Evolutionary conservation across 257 asterid genomes (phyloP), one percentile per base, ranked within the genome.

Genomic region (Primulina huaijiensis): DNA sequence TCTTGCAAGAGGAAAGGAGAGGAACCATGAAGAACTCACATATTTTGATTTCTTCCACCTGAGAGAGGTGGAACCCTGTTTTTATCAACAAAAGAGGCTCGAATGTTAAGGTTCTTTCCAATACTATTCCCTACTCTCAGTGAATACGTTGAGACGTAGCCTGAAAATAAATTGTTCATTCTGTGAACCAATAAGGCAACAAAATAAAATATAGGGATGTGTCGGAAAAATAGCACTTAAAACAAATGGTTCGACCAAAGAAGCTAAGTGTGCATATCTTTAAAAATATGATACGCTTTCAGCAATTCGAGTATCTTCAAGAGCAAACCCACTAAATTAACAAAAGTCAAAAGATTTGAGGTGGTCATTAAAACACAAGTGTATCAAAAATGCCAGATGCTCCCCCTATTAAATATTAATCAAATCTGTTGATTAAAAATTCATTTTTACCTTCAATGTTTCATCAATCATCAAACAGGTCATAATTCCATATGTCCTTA

Each of bases 101-200:
- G 81, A 72, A 67, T 65, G 76, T 79, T 79, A 62, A 66, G 61
- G 58, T 73, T 81, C 79, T 75, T 78, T 60, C 70, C 80, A 73
- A 72, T 72, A 73, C 72, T 62, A 57, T 80, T 72, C 67, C 58
- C 72, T 62, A 73, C 74, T 62, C 83, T 69, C 73, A 30, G 64
- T 76, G 81, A 76, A 78, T 77, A 72, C 78, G 78, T 59, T 72
- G 85, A 34, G 79, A 62, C 61, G 77, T 75, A 67, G 70, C 89
- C 97, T 92, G 89, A 72, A 73, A 73, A 72, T 40, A 74, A 65
- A 79, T 68, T 53, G 21, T 62, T 65, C 74, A 64, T 9, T 70
- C 60, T 33, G 21, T 64, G 29, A 65, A 66, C 61, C 58, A 59
- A 35, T 34, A 37, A 20, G 34, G 67, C 8, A 58, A 8, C 19